Percentiles rank a stretch among this genome's conserved stretches.
Evolutionary conservation across 345 rosid genomes (phyloP).

Genomic region (Adansonia digitata): DNA sequence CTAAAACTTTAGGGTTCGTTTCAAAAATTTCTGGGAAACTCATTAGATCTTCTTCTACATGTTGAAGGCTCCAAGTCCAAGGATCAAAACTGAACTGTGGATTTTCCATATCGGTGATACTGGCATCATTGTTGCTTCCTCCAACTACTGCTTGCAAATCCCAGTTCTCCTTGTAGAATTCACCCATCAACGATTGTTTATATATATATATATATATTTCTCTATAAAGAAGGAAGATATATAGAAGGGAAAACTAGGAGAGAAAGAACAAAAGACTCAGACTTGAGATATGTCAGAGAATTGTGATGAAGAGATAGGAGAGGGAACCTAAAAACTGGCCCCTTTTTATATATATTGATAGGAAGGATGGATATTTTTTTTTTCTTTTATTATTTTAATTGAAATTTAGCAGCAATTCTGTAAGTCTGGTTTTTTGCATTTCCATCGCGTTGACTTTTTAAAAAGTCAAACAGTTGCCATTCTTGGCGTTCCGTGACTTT

Average conservation of each 20-base stretch:
- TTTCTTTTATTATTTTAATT: background rate
- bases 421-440: conserved; percentile 2
- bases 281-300: conserved; percentile 15
- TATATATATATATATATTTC: background rate
- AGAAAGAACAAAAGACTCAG: background rate
- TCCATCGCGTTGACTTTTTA: conserved; percentile 23
- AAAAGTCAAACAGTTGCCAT: conserved; percentile 7
- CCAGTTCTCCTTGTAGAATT: conserved; percentile 52
- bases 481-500: background rate
- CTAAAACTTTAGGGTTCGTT: conserved; percentile 26
- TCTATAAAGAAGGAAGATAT: background rate
- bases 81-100: conserved; percentile 29
- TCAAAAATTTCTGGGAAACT: conserved; percentile 29
- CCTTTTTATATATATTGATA: conserved; percentile 30
- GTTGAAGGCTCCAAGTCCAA: conserved; percentile 21
- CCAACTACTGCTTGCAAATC: conserved; percentile 58
- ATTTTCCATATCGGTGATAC: conserved; percentile 8
- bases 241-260: no score
- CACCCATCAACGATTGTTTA: conserved; percentile 16
- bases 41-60: conserved; percentile 18
- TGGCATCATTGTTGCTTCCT: conserved; percentile 32
- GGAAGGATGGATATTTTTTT: background rate
- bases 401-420: conserved; percentile 12
- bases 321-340: conserved; percentile 1
- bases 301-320: background rate